These are phyloP conservation scores for Marvania coccoides DNA, from an alignment of 139 green algal genomes.

Conservation along the genomic window DNA sequence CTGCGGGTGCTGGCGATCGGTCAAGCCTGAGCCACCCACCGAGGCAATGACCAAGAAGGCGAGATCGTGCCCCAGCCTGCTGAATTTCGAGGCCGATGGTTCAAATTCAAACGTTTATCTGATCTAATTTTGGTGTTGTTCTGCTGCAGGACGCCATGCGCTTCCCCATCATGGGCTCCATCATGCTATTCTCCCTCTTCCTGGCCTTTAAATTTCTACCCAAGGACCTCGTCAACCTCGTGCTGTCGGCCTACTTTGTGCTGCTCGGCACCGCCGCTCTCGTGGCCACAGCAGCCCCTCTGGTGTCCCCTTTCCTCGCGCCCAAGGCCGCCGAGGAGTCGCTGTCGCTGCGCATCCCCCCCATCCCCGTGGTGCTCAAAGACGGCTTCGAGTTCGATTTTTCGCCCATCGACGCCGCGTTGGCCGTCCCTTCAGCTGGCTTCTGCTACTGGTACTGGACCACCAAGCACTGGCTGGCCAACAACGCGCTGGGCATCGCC, in stretches of 20 bases:
- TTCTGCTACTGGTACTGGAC: conserved; percentile 81
- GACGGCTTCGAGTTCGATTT: conserved; percentile 35
- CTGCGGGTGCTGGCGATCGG: conserved; percentile 69
- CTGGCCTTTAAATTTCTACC: conserved; percentile 93
- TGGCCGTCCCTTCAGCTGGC: conserved; percentile 28
- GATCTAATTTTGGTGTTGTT: not conserved
- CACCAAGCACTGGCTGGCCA: conserved; percentile 91
- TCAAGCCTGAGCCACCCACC: conserved; percentile 53
- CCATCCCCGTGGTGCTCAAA: conserved; percentile 29
- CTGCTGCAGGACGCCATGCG: conserved; percentile 77
- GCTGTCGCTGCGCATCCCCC: conserved; percentile 1
- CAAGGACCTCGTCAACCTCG: conserved; percentile 71
- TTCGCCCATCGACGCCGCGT: conserved; percentile 46
- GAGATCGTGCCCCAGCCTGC: not conserved
- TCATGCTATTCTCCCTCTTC: conserved; percentile 92
- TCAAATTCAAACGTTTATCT: not conserved
- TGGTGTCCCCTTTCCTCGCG: conserved; percentile 43
- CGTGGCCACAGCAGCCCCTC: conserved; percentile 48
- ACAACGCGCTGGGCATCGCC: conserved; percentile 90
- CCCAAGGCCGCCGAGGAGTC: not conserved
- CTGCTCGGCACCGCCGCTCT: conserved; percentile 77
- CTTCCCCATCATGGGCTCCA: conserved; percentile 90
- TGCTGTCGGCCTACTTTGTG: conserved; percentile 85
- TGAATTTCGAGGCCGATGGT: not conserved
- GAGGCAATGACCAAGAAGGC: conserved; percentile 80